These are phyloP conservation scores for Colletotrichum sp. DNA, from an alignment of 2,329 filamentous ascomycete species.

Conservation along the genomic window DNA sequence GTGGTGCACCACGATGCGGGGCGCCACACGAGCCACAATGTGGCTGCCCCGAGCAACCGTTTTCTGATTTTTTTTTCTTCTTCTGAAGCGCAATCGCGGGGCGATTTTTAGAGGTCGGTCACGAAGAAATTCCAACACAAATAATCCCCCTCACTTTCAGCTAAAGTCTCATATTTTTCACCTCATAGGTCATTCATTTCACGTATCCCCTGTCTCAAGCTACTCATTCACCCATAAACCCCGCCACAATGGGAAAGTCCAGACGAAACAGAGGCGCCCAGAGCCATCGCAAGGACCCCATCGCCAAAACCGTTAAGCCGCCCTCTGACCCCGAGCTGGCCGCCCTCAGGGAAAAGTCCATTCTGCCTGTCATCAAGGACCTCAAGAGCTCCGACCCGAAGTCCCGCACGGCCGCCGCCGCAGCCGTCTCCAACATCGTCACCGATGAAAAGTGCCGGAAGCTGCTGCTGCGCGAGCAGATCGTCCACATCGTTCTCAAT, in stretches of 20 bases:
- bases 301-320: conserved; percentile 63
- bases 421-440: conserved; percentile 65
- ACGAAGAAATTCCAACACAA: not conserved
- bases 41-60: conserved; percentile 16
- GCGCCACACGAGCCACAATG: conserved; percentile 7
- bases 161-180: not conserved
- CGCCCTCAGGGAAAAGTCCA: conserved; percentile 65
- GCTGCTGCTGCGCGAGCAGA: conserved; percentile 68
- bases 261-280: conserved; percentile 56
- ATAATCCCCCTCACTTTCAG: not conserved
- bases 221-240: not conserved
- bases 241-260: conserved; percentile 61
- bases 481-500: conserved; percentile 66
- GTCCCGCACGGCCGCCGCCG: conserved; percentile 63
- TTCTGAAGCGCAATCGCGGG: not conserved
- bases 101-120: not conserved
- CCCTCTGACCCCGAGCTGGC: conserved; percentile 68
- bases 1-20: not conserved
- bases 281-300: conserved; percentile 56
- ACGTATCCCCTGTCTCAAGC: not conserved
- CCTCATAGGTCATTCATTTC: not conserved
- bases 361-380: conserved; percentile 67
- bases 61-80: conserved; percentile 4
- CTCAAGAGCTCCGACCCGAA: conserved; percentile 64
- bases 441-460: conserved; percentile 67